Evolutionary conservation across 768 basidiomycete genomes (phyloP), one percentile per base, ranked within the genome.

Genomic region (Russula sp.): DNA sequence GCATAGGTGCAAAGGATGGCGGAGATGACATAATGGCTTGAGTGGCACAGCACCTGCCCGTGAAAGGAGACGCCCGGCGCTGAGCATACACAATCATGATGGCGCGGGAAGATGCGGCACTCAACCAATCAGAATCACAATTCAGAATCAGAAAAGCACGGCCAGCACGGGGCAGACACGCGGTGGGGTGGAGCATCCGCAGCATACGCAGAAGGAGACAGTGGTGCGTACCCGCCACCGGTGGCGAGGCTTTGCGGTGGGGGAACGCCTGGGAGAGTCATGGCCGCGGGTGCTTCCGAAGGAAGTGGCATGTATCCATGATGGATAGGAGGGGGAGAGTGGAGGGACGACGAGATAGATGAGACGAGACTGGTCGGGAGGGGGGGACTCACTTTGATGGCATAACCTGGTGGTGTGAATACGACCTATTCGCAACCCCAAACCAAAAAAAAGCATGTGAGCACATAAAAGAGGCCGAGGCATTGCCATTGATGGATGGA

Each of bases 351-450:
- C 18, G 22, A 8, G 36, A 20, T 7, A 14, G 10, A 7, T 13
- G 25, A 29, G 25, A 29, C 25, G 25, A 52, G 20, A 16, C 14
- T 2, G 10, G 20, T 5, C 13, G n/a, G 32, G 20, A 36, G 20
- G 7, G 20, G 20, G 20, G 7, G 6, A 74, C 84, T 59, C 72
- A 89, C 88, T 66, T 89, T 78, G 73, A 70, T 73, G 7, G 89
- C 89, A 67, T 79, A 77, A 16, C 90, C 90, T 42, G 90, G 88
- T 0, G 86, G 72, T 6, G 85, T 90, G 7, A 82, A 62, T 8
- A 88, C 73, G 43, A 85, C 79, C 88, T 90, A 66, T 2, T 29
- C 39, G 39, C 60, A 10, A 47, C 29, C 25, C 14, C 46, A 20
- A 25, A 46, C 45, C 34, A n/a, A 58, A 59, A 4, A 35, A 39